These are phyloP conservation scores for Clarireedia hainanense DNA, from an alignment of 2,329 filamentous ascomycete genomes.

Conservation along the genomic window DNA sequence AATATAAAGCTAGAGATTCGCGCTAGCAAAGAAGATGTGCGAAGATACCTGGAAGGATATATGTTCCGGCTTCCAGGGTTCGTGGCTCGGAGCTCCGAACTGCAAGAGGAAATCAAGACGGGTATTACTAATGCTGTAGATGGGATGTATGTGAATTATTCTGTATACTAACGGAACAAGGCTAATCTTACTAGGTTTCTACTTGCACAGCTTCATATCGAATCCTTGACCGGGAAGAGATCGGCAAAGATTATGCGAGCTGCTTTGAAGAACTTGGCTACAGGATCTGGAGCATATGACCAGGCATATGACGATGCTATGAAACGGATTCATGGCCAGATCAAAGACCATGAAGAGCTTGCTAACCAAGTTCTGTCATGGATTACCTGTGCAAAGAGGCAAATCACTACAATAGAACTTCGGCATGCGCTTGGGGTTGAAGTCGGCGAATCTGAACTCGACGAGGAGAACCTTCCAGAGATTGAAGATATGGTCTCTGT, in stretches of 20 bases:
- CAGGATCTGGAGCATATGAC: constrained; percentile 20
- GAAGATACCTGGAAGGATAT: too few relatives aligned
- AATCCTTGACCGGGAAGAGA: constrained; percentile 25
- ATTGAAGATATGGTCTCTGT: not conserved
- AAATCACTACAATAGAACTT: constrained; percentile 31
- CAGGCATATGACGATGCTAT: constrained; percentile 36
- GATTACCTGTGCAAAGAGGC: constrained; percentile 33
- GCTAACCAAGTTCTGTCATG: constrained; percentile 23
- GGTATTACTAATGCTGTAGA: too few relatives aligned
- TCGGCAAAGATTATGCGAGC: constrained; percentile 24
- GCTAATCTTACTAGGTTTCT: constrained; percentile 12
- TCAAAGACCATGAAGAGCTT: constrained; percentile 5
- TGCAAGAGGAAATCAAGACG: too few relatives aligned
- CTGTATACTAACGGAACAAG: too few relatives aligned
- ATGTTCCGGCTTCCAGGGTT: too few relatives aligned
- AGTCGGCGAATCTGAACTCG: constrained; percentile 20
- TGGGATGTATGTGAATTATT: too few relatives aligned
- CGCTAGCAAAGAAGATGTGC: too few relatives aligned
- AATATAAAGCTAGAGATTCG: too few relatives aligned
- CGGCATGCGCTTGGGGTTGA: constrained; percentile 37
- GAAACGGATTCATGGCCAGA: constrained; percentile 25
- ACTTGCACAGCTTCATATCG: constrained; percentile 30
- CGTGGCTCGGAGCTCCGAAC: too few relatives aligned
- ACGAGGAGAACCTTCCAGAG: not conserved
- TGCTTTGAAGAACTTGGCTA: constrained; percentile 25